Base-by-base conservation (phyloP, 1,139 yeast species). In the Lodderomyces beijingensis region DNA sequence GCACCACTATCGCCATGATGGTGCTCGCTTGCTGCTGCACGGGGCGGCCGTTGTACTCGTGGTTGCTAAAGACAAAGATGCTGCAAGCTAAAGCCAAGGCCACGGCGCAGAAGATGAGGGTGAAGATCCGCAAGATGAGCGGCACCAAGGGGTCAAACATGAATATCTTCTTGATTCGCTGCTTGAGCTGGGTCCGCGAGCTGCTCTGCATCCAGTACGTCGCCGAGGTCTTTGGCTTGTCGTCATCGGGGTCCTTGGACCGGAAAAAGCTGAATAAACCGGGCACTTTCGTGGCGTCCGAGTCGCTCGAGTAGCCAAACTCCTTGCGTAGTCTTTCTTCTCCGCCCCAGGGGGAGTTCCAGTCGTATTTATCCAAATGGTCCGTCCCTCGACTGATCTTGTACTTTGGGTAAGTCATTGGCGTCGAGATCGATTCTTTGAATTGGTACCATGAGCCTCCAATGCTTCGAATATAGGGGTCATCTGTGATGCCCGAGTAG, bases 1-100 rank as follows among this genome's bases (percentile, higher is more conserved):
- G 91, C 6, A 89, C 95, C 31, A 78, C 78, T 2, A 89, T 72
- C 1, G 96, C 94, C 95, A 91, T 87, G 33, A 88, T 78, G 0
- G 96, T 86, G 46, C 95, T 81, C 14, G 97, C 83, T 53, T 86
- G 91, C 51, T 87, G 95, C 2, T 73, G 65, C 10, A 86, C 55
- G n/a, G 57, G 51, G 3, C 39, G 33, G n/a, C 61, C 65, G 9
- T 73, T 65, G 39, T 62, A 59, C 15, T 58, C 49, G 17, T 46
- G 32, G 39, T 44, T 46, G 3, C 84, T 77, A 38, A 64, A 64
- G 11, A 65, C 69, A 46, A 64, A 81, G 11, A 86, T 77, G 28
- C 81, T 58, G n/a, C 72, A 62, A 0, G 95, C 86, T 21, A 87
- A 51, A 0, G 77, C 88, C 41, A 87, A 62, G 0, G 94, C 82